A percentile compares a stretch with the other conserved stretches of the same genome.
These are phyloP conservation scores for Acanthamoeba quina DNA, from an alignment of 208 protist genomes.

Conservation along the genomic window DNA sequence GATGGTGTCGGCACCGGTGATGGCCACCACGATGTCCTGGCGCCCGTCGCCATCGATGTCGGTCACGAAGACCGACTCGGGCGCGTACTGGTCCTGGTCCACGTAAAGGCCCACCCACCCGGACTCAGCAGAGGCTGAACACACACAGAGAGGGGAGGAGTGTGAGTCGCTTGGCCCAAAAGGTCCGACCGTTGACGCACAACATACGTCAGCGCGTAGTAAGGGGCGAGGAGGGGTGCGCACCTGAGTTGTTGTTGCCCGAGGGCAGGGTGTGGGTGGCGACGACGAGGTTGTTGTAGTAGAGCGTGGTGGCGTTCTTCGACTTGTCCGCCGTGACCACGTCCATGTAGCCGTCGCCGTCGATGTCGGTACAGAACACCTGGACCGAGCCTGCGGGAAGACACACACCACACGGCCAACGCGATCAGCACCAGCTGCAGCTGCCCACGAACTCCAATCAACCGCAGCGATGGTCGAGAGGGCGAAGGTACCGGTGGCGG, in stretches of 20 bases:
- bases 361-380: background rate
- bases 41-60: background rate
- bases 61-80: background rate
- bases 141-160: background rate
- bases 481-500: background rate
- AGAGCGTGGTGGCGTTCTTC: background rate
- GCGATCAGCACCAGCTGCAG: too few relatives aligned
- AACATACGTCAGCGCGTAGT: background rate
- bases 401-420: background rate
- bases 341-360: background rate
- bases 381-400: background rate
- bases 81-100: background rate
- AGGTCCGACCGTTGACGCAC: background rate
- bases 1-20: background rate
- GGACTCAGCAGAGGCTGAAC: background rate
- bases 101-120: constrained; percentile 22
- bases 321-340: background rate
- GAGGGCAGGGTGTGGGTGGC: background rate
- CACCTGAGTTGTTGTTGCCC: constrained; percentile 36
- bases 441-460: background rate
- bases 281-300: constrained; percentile 2
- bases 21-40: constrained; percentile 16
- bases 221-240: background rate
- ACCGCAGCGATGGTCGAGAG: background rate
- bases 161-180: background rate